Evolutionary conservation across 2,329 filamentous ascomycete genomes (phyloP).

Genomic region (Rhinocladiella similis): DNA sequence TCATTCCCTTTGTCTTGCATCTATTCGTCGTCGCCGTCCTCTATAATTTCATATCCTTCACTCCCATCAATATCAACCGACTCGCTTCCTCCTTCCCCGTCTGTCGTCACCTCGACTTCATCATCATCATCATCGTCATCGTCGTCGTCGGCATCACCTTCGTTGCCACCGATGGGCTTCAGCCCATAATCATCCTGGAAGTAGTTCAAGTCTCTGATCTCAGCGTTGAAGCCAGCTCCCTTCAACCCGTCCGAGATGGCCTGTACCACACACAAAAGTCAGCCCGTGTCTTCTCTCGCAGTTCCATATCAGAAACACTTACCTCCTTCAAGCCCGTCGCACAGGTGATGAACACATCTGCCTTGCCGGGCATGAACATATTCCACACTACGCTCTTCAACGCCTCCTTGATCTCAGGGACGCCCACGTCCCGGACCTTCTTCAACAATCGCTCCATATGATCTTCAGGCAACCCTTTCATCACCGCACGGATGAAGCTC

Average conservation of each 20-base stretch:
- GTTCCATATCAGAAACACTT: conserved; percentile 39
- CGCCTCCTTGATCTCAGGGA: conserved; percentile 72
- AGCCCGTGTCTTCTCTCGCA: conserved; percentile 19
- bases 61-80: conserved; percentile 51
- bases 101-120: conserved; percentile 46
- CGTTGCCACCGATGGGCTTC: conserved; percentile 61
- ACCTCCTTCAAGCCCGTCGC: conserved; percentile 83
- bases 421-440: conserved; percentile 72
- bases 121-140: conserved; percentile 61
- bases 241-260: conserved; percentile 73
- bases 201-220: conserved; percentile 70
- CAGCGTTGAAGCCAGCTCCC: conserved; percentile 73
- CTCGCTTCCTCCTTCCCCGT: conserved; percentile 41
- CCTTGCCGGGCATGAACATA: conserved; percentile 75
- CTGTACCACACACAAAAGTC: conserved; percentile 46
- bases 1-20: not conserved
- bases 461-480: conserved; percentile 72
- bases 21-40: conserved; percentile 4
- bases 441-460: conserved; percentile 77
- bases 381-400: conserved; percentile 75
- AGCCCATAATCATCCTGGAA: conserved; percentile 92
- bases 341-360: conserved; percentile 87
- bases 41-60: conserved; percentile 38
- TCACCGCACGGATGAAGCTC: conserved; percentile 79
- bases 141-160: conserved; percentile 57